Evolutionary conservation across 2,329 filamentous ascomycete genomes (phyloP).

Genomic region (Beauveria sp.): DNA sequence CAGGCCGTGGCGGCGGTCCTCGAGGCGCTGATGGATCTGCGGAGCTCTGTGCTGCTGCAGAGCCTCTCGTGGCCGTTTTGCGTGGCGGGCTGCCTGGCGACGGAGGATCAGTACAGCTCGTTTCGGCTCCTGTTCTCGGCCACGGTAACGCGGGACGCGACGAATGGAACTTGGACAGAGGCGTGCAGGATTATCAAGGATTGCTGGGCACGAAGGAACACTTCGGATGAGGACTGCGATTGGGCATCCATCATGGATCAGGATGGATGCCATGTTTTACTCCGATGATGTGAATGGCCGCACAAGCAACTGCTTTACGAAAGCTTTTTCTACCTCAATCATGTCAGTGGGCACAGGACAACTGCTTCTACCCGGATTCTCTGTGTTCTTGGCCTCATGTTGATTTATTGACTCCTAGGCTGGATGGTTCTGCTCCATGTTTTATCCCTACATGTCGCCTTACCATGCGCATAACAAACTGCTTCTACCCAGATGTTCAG

Average conservation of each 20-base stretch:
- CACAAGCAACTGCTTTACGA: no score
- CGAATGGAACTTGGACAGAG: neutral
- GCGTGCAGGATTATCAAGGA: neutral
- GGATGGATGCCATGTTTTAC: neutral
- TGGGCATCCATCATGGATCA: neutral
- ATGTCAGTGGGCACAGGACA: no score
- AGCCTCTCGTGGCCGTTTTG: neutral
- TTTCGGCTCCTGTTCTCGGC: neutral
- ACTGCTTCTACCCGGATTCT: no score
- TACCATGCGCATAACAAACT: no score
- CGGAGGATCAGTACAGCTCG: neutral
- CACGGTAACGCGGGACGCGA: neutral
- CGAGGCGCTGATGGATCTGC: neutral
- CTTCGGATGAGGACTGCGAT: neutral
- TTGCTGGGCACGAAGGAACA: neutral
- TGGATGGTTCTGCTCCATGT: no score
- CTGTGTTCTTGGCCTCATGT: no score
- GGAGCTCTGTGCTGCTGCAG: neutral
- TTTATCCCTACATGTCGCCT: no score
- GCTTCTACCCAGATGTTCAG: no score
- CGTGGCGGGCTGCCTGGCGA: neutral
- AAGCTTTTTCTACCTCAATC: no score
- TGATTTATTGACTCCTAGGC: no score
- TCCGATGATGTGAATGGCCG: neutral
- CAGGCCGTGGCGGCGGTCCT: neutral